phyloP scores from a whole-genome alignment of 306 rosid species.

The Nissolia schottii region DNA sequence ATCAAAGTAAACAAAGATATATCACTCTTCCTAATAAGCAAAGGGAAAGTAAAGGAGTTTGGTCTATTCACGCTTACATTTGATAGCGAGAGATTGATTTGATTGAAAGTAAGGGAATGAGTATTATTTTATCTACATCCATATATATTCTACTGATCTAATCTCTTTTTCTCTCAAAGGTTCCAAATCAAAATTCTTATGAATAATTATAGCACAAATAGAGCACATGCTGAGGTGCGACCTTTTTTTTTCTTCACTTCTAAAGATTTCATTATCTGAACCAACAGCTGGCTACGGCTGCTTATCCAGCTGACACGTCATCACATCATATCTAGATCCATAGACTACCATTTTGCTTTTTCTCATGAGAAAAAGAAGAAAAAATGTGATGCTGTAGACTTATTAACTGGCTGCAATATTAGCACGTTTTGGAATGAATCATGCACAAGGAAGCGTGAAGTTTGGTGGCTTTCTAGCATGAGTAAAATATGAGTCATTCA shows the following conservation, averaged over 20 bases:
- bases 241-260: not conserved
- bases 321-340: not conserved
- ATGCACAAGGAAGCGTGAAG: slow-evolving; percentile 13
- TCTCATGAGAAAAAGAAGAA: not conserved
- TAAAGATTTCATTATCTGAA: slow-evolving; percentile 2
- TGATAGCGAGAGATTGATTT: slow-evolving; percentile 34
- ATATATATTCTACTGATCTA: slow-evolving; percentile 33
- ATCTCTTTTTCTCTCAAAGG: slow-evolving; percentile 19
- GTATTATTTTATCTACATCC: slow-evolving; percentile 22
- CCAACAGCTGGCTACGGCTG: slow-evolving; percentile 7
- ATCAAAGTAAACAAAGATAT: slow-evolving; percentile 15
- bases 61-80: slow-evolving; percentile 49
- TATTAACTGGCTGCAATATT: slow-evolving; percentile 23
- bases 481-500: slow-evolving; percentile 18
- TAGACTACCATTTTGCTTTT: not conserved
- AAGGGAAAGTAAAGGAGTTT: slow-evolving; percentile 42
- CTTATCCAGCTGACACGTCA: slow-evolving; percentile 13
- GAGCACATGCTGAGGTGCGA: slow-evolving; percentile 28
- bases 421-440: slow-evolving; percentile 29
- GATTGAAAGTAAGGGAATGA: slow-evolving; percentile 30
- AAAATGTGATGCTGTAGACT: slow-evolving; percentile 13
- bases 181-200: slow-evolving; percentile 45
- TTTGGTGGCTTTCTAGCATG: slow-evolving; percentile 13
- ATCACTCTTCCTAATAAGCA: not conserved
- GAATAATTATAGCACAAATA: slow-evolving; percentile 16